Evolutionary conservation across 176 grass and related monocot genomes (phyloP), one percentile per base, ranked within the genome.

Genomic region (Hordeum marinum): DNA sequence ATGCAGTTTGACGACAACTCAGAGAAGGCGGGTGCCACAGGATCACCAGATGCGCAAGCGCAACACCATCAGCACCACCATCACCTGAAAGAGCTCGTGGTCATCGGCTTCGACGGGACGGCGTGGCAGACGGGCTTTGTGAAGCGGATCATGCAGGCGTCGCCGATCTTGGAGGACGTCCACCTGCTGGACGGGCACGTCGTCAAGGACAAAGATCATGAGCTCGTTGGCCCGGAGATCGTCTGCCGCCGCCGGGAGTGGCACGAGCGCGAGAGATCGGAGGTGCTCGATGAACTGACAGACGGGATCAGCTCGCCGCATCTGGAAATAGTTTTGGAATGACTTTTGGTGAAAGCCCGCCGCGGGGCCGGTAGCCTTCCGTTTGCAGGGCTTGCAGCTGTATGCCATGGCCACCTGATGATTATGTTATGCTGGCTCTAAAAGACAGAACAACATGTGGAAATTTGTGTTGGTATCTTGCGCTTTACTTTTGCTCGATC

Each of bases 241-340:
- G 21, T 55, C 0, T 11, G 11, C 14, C 82, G 24, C 15, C 12
- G 1, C 8, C 37, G 13, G 8, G 18, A 72, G 52, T 80, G 52
- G 65, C 65, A 80, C 20, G 66, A 80, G 66, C 39, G 20, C 7
- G 76, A 80, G 76, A 68, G 37, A 60, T 27, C 26, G 17, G 50
- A 46, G 37, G 54, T 63, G 26, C 66, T 72, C 0, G 66, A 63
- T 2, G 66, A 72, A 20, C 76, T 86, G 9, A 61, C 11, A 0
- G 76, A 11, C 40, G 62, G 46, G 74, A 37, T 71, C 18, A 21
- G 55, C 45, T 81, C 20, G 5, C 41, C 7, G 41, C 34, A 18
- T 15, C 70, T 26, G 13, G 34, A 42, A 35, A 87, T 59, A 42
- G n/a, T 82, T 25, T 36, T 82, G 26, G 78, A 82, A 24, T 82